Evolutionary conservation across 2,329 filamentous ascomycete species (phyloP).

Genomic region (Diaporthe destruens): DNA sequence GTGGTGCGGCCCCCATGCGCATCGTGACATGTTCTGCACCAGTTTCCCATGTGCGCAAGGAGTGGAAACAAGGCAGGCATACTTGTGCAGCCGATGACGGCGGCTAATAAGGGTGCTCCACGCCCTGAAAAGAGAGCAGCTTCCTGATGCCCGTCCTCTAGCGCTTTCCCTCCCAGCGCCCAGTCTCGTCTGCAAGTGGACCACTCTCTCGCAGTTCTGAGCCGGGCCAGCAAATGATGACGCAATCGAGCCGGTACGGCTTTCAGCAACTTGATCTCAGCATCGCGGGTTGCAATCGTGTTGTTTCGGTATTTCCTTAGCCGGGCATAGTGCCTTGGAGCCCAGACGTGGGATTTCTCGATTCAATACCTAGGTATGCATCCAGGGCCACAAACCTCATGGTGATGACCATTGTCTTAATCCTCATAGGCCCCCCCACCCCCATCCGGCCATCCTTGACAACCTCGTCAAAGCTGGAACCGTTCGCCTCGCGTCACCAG

Average conservation of each 20-base stretch:
- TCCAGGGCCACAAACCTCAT: slow-evolving; percentile 10
- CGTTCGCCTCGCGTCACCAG: slow-evolving; percentile 21
- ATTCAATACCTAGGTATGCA: neutral
- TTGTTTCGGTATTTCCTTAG: neutral
- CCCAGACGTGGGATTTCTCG: slow-evolving; percentile 1
- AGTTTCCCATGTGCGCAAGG: neutral
- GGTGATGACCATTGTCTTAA: slow-evolving; percentile 41
- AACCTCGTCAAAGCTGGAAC: slow-evolving; percentile 23
- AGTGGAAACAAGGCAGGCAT: neutral
- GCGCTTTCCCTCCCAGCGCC: neutral
- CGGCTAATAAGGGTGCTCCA: slow-evolving; percentile 25
- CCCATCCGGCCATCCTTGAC: neutral
- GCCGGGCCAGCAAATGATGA: slow-evolving; percentile 20
- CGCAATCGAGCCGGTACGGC: slow-evolving; percentile 14
- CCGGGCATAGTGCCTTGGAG: neutral
- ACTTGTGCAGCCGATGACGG: slow-evolving; percentile 27
- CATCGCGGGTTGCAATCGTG: slow-evolving; percentile 2
- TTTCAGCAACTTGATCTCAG: neutral
- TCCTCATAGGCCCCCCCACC: slow-evolving; percentile 37
- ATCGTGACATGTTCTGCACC: slow-evolving; percentile 21
- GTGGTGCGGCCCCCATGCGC: neutral
- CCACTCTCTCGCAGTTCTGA: neutral
- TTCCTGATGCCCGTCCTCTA: neutral
- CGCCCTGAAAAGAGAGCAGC: slow-evolving; percentile 17
- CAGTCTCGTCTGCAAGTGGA: neutral